Conservation (phyloP, 768 basidiomycete species). For the Suillus occidentalis region DNA sequence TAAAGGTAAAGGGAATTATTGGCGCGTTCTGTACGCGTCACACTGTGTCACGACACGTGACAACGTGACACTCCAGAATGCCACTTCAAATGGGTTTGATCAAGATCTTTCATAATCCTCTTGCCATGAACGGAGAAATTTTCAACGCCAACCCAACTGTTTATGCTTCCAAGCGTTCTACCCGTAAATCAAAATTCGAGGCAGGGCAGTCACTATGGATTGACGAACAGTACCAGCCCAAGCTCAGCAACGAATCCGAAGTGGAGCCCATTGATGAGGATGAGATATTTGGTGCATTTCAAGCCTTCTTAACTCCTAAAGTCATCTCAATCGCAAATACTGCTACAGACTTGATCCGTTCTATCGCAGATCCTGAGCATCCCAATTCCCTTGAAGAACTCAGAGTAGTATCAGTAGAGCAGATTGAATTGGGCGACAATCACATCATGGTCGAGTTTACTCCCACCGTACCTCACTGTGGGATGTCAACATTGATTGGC, state of each 20-base stretch:
- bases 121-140: constrained; percentile 52
- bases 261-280: constrained; percentile 81
- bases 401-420: constrained; percentile 88
- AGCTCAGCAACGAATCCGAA: constrained; percentile 38
- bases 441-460: constrained; percentile 89
- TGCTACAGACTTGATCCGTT: constrained; percentile 78
- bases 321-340: constrained; percentile 8
- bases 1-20: constrained; percentile 20
- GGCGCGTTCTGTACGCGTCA: constrained; percentile 20
- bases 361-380: constrained; percentile 95
- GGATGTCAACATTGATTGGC: constrained; percentile 97
- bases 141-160: constrained; percentile 93
- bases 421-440: constrained; percentile 66
- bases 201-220: constrained; percentile 62
- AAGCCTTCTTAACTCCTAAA: not conserved
- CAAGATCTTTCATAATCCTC: constrained; percentile 13
- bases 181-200: constrained; percentile 41
- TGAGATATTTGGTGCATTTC: constrained; percentile 80
- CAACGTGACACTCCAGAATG: constrained; percentile 19
- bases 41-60: constrained; percentile 27
- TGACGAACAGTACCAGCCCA: constrained; percentile 42
- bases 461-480: constrained; percentile 96
- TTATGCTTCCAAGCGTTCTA: constrained; percentile 52
- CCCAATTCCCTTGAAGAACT: constrained; percentile 93
- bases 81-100: not conserved